phyloP scores from a whole-genome alignment of 2,329 filamentous ascomycete species.

The Phyllosticta citribraziliensis region DNA sequence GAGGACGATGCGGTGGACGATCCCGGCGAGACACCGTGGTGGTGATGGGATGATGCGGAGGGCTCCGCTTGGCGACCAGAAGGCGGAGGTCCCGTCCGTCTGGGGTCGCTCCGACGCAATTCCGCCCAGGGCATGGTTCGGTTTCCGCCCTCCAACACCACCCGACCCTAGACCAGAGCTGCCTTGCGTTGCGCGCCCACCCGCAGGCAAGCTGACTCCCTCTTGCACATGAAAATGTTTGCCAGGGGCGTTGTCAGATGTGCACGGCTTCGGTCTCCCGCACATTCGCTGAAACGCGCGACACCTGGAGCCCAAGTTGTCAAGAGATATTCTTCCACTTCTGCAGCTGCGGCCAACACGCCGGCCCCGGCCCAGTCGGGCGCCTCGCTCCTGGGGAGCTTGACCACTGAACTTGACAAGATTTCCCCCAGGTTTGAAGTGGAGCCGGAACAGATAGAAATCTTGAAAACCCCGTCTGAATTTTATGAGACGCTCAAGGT shows the following conservation, averaged over 20 bases:
- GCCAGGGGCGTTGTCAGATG: conserved; percentile 2
- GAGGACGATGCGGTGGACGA: background rate
- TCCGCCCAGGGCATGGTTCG: background rate
- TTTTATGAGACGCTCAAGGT: conserved; percentile 92
- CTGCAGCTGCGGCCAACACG: conserved; percentile 17
- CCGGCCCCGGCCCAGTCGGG: conserved; percentile 34
- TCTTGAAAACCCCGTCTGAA: conserved; percentile 70
- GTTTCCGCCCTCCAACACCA: background rate
- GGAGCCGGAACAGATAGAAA: conserved; percentile 65
- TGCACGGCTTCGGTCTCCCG: background rate
- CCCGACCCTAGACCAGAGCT: background rate
- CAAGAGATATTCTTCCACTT: conserved; percentile 25
- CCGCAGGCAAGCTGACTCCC: background rate
- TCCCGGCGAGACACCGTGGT: background rate
- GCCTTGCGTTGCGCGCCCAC: background rate
- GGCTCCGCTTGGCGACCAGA: background rate
- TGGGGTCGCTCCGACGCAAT: background rate
- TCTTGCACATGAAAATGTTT: conserved; percentile 1
- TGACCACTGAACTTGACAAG: conserved; percentile 70
- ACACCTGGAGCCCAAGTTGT: conserved; percentile 14
- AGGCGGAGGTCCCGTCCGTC: background rate
- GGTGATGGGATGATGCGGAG: conserved; percentile 1
- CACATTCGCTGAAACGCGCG: conserved; percentile 12
- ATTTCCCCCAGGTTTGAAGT: conserved; percentile 88
- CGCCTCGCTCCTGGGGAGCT: conserved; percentile 45